Evolutionary conservation across 768 basidiomycete species (phyloP).

Genomic region (Mycena pura): DNA sequence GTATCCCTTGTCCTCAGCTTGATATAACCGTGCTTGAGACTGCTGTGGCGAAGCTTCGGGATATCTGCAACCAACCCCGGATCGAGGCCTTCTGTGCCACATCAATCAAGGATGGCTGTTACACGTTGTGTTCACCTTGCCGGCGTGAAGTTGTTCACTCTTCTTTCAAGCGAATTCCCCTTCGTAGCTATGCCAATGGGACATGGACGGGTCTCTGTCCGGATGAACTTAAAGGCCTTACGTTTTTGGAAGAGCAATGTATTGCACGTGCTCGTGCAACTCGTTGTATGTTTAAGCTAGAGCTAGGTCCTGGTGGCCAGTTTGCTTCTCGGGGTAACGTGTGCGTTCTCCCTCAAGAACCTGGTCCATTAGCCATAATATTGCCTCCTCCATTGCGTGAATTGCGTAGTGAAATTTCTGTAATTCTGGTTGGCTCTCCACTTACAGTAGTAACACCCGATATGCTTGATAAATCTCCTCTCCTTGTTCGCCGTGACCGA

Average conservation of each 20-base stretch:
- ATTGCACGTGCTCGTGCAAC: slow-evolving; percentile 20
- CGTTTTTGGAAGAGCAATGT: slow-evolving; percentile 27
- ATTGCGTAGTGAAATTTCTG: slow-evolving; percentile 20
- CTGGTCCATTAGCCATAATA: not conserved
- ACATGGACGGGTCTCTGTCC: slow-evolving; percentile 21
- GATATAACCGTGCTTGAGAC: slow-evolving; percentile 10
- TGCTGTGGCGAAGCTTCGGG: slow-evolving; percentile 11
- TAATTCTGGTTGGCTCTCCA: slow-evolving; percentile 25
- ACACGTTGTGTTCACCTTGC: not conserved
- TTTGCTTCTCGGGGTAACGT: slow-evolving; percentile 27
- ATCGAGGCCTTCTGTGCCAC: not conserved
- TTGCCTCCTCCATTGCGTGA: slow-evolving; percentile 22
- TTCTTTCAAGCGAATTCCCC: not conserved
- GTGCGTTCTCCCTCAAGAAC: slow-evolving; percentile 22
- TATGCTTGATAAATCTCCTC: slow-evolving; percentile 8
- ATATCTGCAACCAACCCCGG: not conserved
- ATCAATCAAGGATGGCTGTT: slow-evolving; percentile 4
- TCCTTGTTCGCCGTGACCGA: slow-evolving; percentile 1
- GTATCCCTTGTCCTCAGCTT: not conserved
- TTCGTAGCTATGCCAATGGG: slow-evolving; percentile 27
- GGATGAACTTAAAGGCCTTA: slow-evolving; percentile 7
- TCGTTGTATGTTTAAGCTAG: too few species aligned
- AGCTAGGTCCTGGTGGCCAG: slow-evolving; percentile 17
- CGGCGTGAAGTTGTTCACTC: not conserved
- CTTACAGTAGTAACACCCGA: slow-evolving; percentile 12